These are phyloP conservation scores for Baorangia bicolor DNA, from an alignment of 768 basidiomycete species.

Conservation along the genomic window DNA sequence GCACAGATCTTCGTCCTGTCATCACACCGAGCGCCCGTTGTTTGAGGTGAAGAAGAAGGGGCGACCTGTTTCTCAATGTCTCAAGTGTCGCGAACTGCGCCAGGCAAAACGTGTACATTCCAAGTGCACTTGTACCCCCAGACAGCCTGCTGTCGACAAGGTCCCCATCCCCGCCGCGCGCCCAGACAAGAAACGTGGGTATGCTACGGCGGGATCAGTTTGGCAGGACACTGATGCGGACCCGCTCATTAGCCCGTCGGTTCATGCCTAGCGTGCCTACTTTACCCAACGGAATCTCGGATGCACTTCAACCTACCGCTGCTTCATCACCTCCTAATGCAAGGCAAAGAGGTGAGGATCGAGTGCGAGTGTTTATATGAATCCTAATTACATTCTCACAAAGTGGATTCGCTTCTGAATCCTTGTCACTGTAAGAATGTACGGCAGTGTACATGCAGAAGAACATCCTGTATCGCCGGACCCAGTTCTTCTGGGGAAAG, in stretches of 20 bases:
- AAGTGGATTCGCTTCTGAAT: slow-evolving; percentile 63
- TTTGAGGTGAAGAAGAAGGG: slow-evolving; percentile 95
- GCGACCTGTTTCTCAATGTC: slow-evolving; percentile 87
- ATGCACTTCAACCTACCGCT: slow-evolving; percentile 39
- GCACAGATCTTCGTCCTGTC: slow-evolving; percentile 86
- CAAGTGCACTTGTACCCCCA: slow-evolving; percentile 69
- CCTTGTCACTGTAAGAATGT: slow-evolving; percentile 60
- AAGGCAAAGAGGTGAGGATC: slow-evolving; percentile 48
- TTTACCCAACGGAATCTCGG: slow-evolving; percentile 71
- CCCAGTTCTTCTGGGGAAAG: slow-evolving; percentile 2
- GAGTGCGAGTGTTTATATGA: not conserved
- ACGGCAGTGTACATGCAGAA: slow-evolving; percentile 53
- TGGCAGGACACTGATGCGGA: slow-evolving; percentile 18
- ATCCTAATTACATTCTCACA: slow-evolving; percentile 6
- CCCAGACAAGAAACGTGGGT: slow-evolving; percentile 35
- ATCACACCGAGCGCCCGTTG: slow-evolving; percentile 84
- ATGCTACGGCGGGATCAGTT: not conserved
- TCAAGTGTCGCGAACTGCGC: slow-evolving; percentile 77
- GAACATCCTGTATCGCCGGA: slow-evolving; percentile 1
- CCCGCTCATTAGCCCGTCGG: slow-evolving; percentile 49
- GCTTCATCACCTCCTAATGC: slow-evolving; percentile 38
- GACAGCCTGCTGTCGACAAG: slow-evolving; percentile 29
- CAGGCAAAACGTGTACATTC: slow-evolving; percentile 80
- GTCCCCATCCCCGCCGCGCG: slow-evolving; percentile 34
- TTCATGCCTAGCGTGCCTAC: slow-evolving; percentile 72